phyloP scores from a whole-genome alignment of 495 filamentous ascomycete genomes.

The Trichocladium antarcticum region DNA sequence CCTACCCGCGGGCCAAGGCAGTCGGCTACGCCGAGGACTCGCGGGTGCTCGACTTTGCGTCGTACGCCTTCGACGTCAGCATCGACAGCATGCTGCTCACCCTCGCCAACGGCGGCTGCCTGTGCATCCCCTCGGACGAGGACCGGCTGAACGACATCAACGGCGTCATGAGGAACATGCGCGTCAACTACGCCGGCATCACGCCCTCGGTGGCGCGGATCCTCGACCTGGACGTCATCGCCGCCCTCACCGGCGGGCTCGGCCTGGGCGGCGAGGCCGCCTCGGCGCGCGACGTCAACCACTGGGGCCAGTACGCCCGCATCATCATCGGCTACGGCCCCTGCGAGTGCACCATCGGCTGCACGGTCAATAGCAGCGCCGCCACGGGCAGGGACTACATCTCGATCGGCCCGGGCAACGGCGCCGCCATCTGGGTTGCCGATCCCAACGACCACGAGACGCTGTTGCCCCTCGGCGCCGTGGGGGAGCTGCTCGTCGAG shows the following conservation, averaged over 20 bases:
- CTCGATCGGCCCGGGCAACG: constrained; percentile 17
- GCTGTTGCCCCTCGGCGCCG: constrained; percentile 32
- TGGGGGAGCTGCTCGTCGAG: constrained; percentile 39
- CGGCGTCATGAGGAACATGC: constrained; percentile 20
- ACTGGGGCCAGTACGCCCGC: constrained; percentile 20
- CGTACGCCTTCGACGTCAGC: constrained; percentile 49
- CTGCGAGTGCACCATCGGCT: constrained; percentile 40
- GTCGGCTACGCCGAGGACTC: constrained; percentile 17
- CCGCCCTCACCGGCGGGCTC: constrained; percentile 12
- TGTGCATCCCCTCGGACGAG: constrained; percentile 30
- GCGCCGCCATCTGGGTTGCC: constrained; percentile 22
- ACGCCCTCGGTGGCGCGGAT: constrained; percentile 19
- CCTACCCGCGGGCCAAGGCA: constrained; percentile 9
- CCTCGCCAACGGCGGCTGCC: constrained; percentile 33
- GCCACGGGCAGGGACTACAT: constrained; percentile 30
- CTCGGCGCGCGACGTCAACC: constrained; percentile 8
- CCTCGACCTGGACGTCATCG: constrained; percentile 11
- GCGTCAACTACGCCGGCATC: constrained; percentile 19
- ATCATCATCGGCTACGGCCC: constrained; percentile 47
- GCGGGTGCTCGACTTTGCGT: constrained; percentile 47
- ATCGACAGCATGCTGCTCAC: constrained; percentile 46
- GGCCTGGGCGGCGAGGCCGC: constrained; percentile 20
- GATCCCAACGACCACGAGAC: constrained; percentile 23
- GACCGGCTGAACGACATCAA: constrained; percentile 22
- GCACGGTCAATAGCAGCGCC: constrained; percentile 35